phyloP scores from a whole-genome alignment of 2,329 filamentous ascomycete genomes.

The Sporothrix sp. region DNA sequence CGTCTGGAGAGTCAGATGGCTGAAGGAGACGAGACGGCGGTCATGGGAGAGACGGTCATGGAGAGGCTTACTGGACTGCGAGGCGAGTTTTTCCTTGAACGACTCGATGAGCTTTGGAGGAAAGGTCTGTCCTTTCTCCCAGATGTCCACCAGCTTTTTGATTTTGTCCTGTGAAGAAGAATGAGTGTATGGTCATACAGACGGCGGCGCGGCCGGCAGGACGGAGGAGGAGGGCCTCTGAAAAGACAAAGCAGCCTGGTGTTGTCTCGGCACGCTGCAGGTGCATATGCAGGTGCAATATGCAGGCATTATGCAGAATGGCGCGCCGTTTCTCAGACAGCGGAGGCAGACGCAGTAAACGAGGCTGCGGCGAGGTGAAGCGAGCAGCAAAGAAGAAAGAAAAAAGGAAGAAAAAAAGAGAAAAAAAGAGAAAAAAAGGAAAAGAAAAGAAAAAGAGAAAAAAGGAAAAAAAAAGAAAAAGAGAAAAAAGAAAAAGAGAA shows the following conservation, averaged over 20 bases:
- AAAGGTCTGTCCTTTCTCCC: slow-evolving; percentile 30
- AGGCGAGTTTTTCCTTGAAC: slow-evolving; percentile 71
- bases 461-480: background rate
- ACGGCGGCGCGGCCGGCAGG: too few relatives aligned
- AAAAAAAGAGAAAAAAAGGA: too few relatives aligned
- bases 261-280: slow-evolving; percentile 4
- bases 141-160: slow-evolving; percentile 1
- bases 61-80: slow-evolving; percentile 51
- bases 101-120: slow-evolving; percentile 65
- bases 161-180: background rate
- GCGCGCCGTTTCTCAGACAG: too few relatives aligned
- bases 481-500: background rate
- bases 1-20: slow-evolving; percentile 36
- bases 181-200: background rate
- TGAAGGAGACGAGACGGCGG: slow-evolving; percentile 12
- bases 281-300: too few relatives aligned
- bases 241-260: too few relatives aligned
- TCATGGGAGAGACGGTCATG: slow-evolving; percentile 13
- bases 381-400: background rate
- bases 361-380: background rate
- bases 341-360: background rate
- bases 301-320: too few relatives aligned
- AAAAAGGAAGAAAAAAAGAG: too few relatives aligned
- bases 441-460: background rate
- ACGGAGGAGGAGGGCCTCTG: too few relatives aligned